Evolutionary conservation across 2,329 filamentous ascomycete genomes (phyloP).

Genomic region (Calonectria pseudoreteaudii): DNA sequence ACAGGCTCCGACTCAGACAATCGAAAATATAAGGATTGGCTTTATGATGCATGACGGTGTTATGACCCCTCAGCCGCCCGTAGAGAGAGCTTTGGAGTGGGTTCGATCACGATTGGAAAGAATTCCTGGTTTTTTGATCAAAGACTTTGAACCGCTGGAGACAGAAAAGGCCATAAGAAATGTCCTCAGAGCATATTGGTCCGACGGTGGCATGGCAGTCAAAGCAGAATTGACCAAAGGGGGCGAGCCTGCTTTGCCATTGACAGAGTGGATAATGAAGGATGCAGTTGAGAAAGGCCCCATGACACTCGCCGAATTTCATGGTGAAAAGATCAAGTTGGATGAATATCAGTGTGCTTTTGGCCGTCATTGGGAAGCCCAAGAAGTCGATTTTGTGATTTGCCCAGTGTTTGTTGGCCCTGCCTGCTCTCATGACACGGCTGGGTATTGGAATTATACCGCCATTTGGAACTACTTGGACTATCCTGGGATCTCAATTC

Average conservation of each 20-base stretch:
- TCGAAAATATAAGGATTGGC: conserved; percentile 51
- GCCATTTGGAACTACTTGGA: conserved; percentile 52
- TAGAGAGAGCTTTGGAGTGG: conserved; percentile 51
- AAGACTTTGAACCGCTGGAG: conserved; percentile 24
- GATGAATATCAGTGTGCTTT: conserved; percentile 48
- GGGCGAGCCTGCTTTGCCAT: conserved; percentile 43
- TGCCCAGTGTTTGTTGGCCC: conserved; percentile 39
- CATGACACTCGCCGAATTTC: neutral
- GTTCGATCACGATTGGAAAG: conserved; percentile 25
- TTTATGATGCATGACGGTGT: conserved; percentile 54
- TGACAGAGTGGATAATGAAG: conserved; percentile 42
- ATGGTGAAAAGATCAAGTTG: conserved; percentile 8
- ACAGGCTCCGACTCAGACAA: neutral
- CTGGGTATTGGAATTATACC: conserved; percentile 51
- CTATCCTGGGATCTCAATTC: conserved; percentile 49
- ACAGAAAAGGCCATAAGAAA: conserved; percentile 28
- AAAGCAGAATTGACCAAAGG: conserved; percentile 28
- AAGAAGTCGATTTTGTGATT: conserved; percentile 51
- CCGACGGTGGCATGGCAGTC: conserved; percentile 37
- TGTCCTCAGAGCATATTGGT: conserved; percentile 36
- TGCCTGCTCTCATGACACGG: conserved; percentile 49
- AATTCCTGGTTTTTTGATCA: conserved; percentile 11
- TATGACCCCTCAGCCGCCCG: conserved; percentile 53
- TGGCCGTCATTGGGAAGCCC: conserved; percentile 47
- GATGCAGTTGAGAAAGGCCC: conserved; percentile 18